Base-by-base conservation (phyloP, 148 eudicot species). In the Oxyria digyna region DNA sequence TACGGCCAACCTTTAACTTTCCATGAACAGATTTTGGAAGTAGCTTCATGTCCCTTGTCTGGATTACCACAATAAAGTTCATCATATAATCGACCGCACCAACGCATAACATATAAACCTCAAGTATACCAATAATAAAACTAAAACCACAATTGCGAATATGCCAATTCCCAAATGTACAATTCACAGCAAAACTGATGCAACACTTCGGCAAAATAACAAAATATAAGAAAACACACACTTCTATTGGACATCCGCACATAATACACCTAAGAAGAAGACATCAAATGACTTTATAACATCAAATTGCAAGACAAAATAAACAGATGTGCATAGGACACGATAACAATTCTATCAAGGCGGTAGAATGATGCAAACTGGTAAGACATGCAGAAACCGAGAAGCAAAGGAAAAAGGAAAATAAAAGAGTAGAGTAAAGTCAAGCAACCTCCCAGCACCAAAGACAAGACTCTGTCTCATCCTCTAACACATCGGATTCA, bases 401-500 rank as follows among this genome's bases (percentile, higher is more conserved):
- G 20, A 46, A 46, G 8, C 27, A 21, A 21, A 49, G 10, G 10
- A 49, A 18, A 17, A 13, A 49, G 8, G 7, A 18, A 5, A 49
- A 20, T 24, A 49, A 49, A 49, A 20, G 27, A 49, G 57, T 20
- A 21, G 7, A 21, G 27, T 12, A 49, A 49, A 49, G 27, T 12
- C 12, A 49, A 13, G 27, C 29, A 70, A 93, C 98, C 98, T 94
- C 97, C 98, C 98, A 90, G 69, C 92, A 94, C 98, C 98, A 88
- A 31, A 90, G 88, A 43, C 84, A 84, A 40, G 82, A 74, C 71
- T 74, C 83, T 8, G 79, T 69, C 68, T 90, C 96, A 73, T 94
- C 97, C 74, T 94, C 97, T 55, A 94, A 76, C 63, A 90, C 84
- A 81, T 94, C 96, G 50, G 79, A 91, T 65, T 88, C 92, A 0